Percentiles rank a stretch among this genome's conserved stretches.
Conservation (phyloP, 2,329 filamentous ascomycete species). For the Xenosphaeropsis pyriputrescens region DNA sequence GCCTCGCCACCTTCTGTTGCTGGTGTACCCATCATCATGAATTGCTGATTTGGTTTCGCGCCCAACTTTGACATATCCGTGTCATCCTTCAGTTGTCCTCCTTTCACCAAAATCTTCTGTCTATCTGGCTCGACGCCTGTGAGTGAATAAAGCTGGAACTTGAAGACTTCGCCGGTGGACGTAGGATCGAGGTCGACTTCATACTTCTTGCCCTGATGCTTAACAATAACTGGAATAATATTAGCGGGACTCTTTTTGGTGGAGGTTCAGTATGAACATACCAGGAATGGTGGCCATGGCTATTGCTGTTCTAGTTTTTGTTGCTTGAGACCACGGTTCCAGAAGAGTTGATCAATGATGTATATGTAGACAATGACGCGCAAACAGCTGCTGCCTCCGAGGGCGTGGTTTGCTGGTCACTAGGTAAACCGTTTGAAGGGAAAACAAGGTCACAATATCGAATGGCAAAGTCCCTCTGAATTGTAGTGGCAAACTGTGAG, state of each 20-base stretch:
- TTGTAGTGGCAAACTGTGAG: too few relatives aligned
- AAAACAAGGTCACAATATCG: too few relatives aligned
- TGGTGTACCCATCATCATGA: conserved; percentile 96
- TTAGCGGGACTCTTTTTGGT: neutral
- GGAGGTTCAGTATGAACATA: conserved; percentile 5
- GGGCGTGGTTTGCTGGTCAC: too few relatives aligned
- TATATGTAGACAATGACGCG: too few relatives aligned
- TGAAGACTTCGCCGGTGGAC: conserved; percentile 83
- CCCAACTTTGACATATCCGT: conserved; percentile 71
- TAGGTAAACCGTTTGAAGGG: too few relatives aligned
- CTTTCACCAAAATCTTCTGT: conserved; percentile 92
- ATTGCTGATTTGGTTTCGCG: conserved; percentile 70
- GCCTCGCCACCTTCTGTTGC: conserved; percentile 42
- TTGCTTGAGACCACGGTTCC: too few relatives aligned
- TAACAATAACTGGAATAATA: conserved; percentile 60
- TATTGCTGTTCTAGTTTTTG: too few relatives aligned
- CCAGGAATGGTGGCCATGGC: conserved; percentile 18
- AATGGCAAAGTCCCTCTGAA: too few relatives aligned
- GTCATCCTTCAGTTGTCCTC: conserved; percentile 90
- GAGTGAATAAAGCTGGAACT: conserved; percentile 87
- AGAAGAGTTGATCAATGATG: too few relatives aligned
- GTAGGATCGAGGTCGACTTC: conserved; percentile 80
- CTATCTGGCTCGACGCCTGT: conserved; percentile 93
- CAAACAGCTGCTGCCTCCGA: too few relatives aligned
- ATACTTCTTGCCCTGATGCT: conserved; percentile 91